Base-by-base conservation (phyloP, 2,329 filamentous ascomycete species). In the Diaporthe humulicola region DNA sequence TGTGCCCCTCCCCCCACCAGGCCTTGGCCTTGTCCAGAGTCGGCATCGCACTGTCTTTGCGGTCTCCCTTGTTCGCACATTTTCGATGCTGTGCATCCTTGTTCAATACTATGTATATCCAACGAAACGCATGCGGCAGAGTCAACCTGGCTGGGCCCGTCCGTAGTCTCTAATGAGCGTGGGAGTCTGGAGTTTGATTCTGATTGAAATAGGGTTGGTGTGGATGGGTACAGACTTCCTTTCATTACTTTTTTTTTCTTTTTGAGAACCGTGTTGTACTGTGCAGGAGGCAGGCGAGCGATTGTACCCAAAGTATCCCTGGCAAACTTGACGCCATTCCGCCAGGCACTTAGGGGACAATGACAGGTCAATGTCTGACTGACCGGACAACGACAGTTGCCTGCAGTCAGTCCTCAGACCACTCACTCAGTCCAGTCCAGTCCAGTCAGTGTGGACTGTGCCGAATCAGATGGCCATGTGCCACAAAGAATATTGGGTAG, bases 331-430 rank as follows among this genome's bases (percentile, higher is more conserved):
- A 52, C 64, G 28, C 45, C 33, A 69, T 69, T 54, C 45, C 48
- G 64, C 42, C 48, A 54, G 64, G 45, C 48, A 69, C 33, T 54
- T 28, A 38, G 48, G 7, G 48, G 33, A 40, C 64, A 69, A 69
- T 54, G 64, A 69, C 64, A 69, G 64, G 64, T 69, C 48, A 54
- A 54, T 69, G 64, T 69, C 64, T 69, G 64, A 69, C 64, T 69
- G 64, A 54, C 64, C 54, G 45, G 48, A 40, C 64, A 69, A 69
- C 64, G 33, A 40, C 17, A 40, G 48, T 40, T 54, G 48, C 64
- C 45, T 67, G 38, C 61, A 40, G 30, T 67, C 61, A 40, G 64
- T 69, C 64, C 45, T 54, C 45, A 54, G 64, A 36, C 61, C 61
- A 66, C 42, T 66, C 42, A 33, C 45, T 28, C 30, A 38, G 25